Base-by-base conservation (phyloP, 352 stramenopile genomes). In the Pythium monospermum region DNA sequence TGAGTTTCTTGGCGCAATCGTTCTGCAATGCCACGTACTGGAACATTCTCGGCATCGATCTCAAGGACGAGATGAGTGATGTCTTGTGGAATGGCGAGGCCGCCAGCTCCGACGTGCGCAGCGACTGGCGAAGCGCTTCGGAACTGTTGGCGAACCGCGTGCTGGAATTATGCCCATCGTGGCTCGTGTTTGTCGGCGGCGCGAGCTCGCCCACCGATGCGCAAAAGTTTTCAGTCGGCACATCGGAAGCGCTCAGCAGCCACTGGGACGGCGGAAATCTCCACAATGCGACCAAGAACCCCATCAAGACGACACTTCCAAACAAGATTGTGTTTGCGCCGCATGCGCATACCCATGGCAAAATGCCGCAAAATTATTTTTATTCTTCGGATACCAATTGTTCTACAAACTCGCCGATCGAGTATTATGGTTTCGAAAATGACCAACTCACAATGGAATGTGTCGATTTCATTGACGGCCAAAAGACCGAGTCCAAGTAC, bases 291-390 rank as follows among this genome's bases (percentile, higher is more conserved):
- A 76, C 73, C 5, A 43, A 45, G 16, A 74, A 75, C 39, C 57
- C 73, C 0, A 52, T 89, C 38, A 64, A 74, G 21, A 40, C 74
- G 32, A 65, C 43, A 22, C 32, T 65, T 10, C 43, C 53, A 19
- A 74, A 87, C 67, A 89, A 89, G 53, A 51, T 89, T 30, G 73
- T 85, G 30, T 80, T 83, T 36, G 78, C 73, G 19, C 78, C 77
- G 16, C 73, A 89, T 32, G 74, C 72, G 10, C 72, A 89, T 45
- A 52, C 78, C 0, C 78, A 84, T 25, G 73, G 62, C 18, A 68
- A 75, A 4, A 57, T 69, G 35, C 78, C 78, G 41, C 67, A 72
- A 37, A 78, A 80, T 60, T 87, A 88, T 57, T 73, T 84, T 32
- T 87, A 62, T 62, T 58, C 63, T 6, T 27, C 61, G 4, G 54